Evolutionary conservation across 305 asterid genomes (phyloP).

Genomic region (Petunia hybrid): DNA sequence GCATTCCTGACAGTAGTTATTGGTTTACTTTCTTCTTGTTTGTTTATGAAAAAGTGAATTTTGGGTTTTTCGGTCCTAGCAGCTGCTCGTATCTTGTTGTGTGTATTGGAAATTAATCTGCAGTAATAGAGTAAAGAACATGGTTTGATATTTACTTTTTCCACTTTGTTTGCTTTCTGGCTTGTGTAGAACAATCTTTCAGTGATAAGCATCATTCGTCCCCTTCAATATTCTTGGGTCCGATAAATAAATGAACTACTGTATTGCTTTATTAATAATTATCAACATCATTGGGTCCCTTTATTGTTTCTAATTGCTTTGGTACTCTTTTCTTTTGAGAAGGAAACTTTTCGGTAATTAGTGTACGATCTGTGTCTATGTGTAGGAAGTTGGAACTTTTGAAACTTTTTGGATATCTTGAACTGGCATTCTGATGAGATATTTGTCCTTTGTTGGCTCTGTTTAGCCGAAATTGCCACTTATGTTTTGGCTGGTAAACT

Average conservation of each 20-base stretch:
- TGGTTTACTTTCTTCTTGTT: neutral
- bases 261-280: neutral
- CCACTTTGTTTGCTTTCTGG: slow-evolving; percentile 12
- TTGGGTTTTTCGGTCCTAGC: slow-evolving; percentile 25
- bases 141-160: neutral
- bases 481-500: slow-evolving; percentile 37
- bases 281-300: slow-evolving; percentile 16
- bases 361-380: neutral
- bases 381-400: slow-evolving; percentile 12
- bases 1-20: neutral
- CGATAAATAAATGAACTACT: neutral
- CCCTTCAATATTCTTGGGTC: slow-evolving; percentile 17
- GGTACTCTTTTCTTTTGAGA: slow-evolving; percentile 19
- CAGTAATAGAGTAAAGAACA: neutral
- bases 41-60: slow-evolving; percentile 2
- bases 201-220: neutral
- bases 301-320: neutral
- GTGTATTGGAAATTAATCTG: neutral
- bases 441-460: neutral
- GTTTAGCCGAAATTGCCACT: slow-evolving; percentile 33
- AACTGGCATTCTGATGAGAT: slow-evolving; percentile 23
- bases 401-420: neutral
- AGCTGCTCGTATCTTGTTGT: neutral
- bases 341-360: neutral
- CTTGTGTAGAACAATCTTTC: slow-evolving; percentile 20